phyloP scores from a whole-genome alignment of 148 eudicot species.

The Chenopodium berlandieri region DNA sequence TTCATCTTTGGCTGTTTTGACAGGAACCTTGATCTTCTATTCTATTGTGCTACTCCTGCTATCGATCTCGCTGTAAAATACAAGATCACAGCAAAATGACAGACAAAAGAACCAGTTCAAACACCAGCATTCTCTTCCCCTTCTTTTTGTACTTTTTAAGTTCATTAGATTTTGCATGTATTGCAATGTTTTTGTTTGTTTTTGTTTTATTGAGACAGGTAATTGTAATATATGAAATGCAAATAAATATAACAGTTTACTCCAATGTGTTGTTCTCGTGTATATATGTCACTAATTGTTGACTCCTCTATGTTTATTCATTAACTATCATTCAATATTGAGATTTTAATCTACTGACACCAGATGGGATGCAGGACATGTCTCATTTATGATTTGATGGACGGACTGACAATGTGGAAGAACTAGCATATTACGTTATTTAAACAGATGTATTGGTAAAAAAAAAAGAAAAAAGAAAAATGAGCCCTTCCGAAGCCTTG shows the following conservation, averaged over 20 bases:
- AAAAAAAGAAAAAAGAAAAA: too few relatives aligned
- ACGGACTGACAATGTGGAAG: not conserved
- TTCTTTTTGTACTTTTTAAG: not conserved
- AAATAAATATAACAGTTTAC: constrained; percentile 18
- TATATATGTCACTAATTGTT: not conserved
- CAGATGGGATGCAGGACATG: not conserved
- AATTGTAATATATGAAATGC: constrained; percentile 31
- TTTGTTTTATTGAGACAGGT: not conserved
- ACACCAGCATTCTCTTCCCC: not conserved
- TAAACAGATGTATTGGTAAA: not conserved
- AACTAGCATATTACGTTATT: not conserved
- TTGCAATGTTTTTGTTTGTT: not conserved
- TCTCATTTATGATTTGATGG: not conserved
- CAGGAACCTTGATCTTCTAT: constrained; percentile 31
- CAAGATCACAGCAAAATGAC: not conserved
- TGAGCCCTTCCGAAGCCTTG: not conserved
- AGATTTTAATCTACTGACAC: not conserved
- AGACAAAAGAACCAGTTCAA: constrained; percentile 19
- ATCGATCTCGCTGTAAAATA: constrained; percentile 13
- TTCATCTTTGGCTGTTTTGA: not conserved
- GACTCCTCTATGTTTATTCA: not conserved
- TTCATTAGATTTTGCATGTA: not conserved
- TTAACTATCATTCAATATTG: too few relatives aligned
- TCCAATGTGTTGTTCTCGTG: not conserved
- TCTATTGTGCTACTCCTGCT: constrained; percentile 22